Percentiles rank a stretch among this genome's conserved stretches.
Evolutionary conservation across 305 asterid genomes (phyloP).

Genomic region (Fraxinus dipetala): DNA sequence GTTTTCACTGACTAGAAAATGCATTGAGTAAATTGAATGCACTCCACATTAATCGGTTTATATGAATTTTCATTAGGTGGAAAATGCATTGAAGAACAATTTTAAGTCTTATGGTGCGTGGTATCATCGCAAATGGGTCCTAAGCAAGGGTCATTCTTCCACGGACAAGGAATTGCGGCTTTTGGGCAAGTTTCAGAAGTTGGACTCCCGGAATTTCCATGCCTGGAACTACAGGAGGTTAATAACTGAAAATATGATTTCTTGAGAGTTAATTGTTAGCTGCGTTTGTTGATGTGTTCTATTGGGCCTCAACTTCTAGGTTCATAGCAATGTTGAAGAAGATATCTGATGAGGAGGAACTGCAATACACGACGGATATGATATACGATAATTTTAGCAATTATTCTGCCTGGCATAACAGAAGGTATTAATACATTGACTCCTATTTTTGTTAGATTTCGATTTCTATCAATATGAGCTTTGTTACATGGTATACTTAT

Average conservation of each 20-base stretch:
- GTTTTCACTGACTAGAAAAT: conserved; percentile 60
- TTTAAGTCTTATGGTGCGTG: conserved; percentile 95
- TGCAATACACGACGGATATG: conserved; percentile 73
- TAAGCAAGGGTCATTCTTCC: conserved; percentile 80
- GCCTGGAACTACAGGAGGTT: conserved; percentile 97
- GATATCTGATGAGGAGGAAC: conserved; percentile 73
- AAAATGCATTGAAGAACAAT: conserved; percentile 73
- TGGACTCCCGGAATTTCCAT: conserved; percentile 80
- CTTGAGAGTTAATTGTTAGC: conserved; percentile 4
- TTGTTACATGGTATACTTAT: neutral
- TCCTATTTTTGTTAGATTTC: conserved; percentile 8
- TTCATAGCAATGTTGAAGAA: conserved; percentile 61
- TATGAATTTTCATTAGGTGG: conserved; percentile 53
- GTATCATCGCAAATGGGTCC: conserved; percentile 95
- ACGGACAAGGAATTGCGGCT: conserved; percentile 67
- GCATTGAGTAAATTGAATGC: conserved; percentile 43
- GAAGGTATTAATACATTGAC: conserved; percentile 50
- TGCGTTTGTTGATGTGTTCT: conserved; percentile 21
- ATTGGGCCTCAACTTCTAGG: conserved; percentile 39
- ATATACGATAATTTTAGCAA: conserved; percentile 84
- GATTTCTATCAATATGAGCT: neutral
- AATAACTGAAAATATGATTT: conserved; percentile 24
- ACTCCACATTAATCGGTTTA: neutral
- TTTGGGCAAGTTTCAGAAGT: conserved; percentile 69
- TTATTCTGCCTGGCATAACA: conserved; percentile 98